phyloP scores from a whole-genome alignment of 2,329 filamentous ascomycete species.

The Thelonectria olida region DNA sequence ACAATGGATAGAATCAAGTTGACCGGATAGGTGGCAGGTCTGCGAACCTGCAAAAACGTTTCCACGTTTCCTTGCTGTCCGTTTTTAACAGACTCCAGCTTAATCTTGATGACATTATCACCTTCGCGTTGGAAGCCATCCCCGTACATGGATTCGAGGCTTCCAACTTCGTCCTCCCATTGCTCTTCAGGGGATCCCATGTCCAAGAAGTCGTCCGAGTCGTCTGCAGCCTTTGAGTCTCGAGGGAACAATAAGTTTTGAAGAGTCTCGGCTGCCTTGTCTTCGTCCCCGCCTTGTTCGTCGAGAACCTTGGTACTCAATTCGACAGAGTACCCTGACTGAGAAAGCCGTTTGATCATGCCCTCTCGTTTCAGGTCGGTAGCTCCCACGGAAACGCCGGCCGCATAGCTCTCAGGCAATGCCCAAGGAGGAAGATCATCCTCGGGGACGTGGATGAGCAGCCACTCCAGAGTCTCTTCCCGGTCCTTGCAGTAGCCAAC shows the following conservation, averaged over 20 bases:
- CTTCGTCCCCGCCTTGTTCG: constrained; percentile 75
- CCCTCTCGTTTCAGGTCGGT: constrained; percentile 83
- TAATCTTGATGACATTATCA: constrained; percentile 74
- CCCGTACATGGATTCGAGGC: constrained; percentile 86
- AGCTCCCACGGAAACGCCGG: constrained; percentile 86
- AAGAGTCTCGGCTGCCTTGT: constrained; percentile 78
- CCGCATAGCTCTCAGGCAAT: constrained; percentile 89
- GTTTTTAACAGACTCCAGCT: constrained; percentile 66
- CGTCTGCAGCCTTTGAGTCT: constrained; percentile 13
- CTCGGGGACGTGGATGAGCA: constrained; percentile 95
- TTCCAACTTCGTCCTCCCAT: constrained; percentile 88
- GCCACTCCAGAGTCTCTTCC: constrained; percentile 94
- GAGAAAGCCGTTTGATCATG: constrained; percentile 81
- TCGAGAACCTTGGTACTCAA: constrained; percentile 83
- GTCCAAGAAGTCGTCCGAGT: constrained; percentile 55
- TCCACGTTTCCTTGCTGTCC: constrained; percentile 61
- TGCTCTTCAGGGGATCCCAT: constrained; percentile 65
- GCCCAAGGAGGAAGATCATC: constrained; percentile 95
- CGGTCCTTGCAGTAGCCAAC: constrained; percentile 87
- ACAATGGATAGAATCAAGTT: constrained; percentile 75
- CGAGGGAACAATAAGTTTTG: constrained; percentile 62
- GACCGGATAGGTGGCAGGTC: constrained; percentile 77
- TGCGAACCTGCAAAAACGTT: constrained; percentile 72
- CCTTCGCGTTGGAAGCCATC: constrained; percentile 73
- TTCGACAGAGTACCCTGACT: constrained; percentile 86